Percentiles rank a stretch among this genome's conserved stretches.
Conservation (phyloP, 2,329 filamentous ascomycete species). For the Cryphonectria nitschkei region DNA sequence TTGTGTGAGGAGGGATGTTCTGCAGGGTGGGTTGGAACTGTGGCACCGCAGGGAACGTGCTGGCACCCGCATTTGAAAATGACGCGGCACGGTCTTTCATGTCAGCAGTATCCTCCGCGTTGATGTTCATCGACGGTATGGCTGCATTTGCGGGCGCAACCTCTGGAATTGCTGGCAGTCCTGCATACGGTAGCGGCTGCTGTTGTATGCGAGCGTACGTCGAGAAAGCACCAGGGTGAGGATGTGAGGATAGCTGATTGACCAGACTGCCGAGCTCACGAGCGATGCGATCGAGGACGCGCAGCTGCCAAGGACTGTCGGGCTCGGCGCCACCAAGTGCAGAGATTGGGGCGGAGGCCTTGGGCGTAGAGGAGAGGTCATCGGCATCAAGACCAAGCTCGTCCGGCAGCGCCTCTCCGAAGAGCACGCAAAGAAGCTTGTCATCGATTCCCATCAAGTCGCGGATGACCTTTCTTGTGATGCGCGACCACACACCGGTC, state of each 20-base stretch:
- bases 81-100: constrained; percentile 28
- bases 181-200: constrained; percentile 74
- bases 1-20: constrained; percentile 45
- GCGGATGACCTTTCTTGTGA: constrained; percentile 84
- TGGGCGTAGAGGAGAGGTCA: constrained; percentile 52
- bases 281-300: constrained; percentile 81
- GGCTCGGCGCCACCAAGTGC: constrained; percentile 29
- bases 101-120: constrained; percentile 20
- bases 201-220: constrained; percentile 72
- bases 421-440: constrained; percentile 78
- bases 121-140: constrained; percentile 23
- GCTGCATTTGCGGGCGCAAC: constrained; percentile 39
- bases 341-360: constrained; percentile 39
- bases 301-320: constrained; percentile 68
- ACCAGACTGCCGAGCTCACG: constrained; percentile 84
- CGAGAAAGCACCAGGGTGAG: constrained; percentile 85
- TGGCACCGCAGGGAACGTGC: constrained; percentile 32
- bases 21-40: constrained; percentile 49
- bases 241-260: constrained; percentile 72
- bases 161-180: constrained; percentile 69
- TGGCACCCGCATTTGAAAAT: constrained; percentile 22
- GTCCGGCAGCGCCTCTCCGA: constrained; percentile 75
- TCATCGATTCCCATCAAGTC: constrained; percentile 94
- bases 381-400: constrained; percentile 42
- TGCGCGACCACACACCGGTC: constrained; percentile 76